phyloP scores from a whole-genome alignment of 2,329 filamentous ascomycete species.

The Penicillium vulpinum region DNA sequence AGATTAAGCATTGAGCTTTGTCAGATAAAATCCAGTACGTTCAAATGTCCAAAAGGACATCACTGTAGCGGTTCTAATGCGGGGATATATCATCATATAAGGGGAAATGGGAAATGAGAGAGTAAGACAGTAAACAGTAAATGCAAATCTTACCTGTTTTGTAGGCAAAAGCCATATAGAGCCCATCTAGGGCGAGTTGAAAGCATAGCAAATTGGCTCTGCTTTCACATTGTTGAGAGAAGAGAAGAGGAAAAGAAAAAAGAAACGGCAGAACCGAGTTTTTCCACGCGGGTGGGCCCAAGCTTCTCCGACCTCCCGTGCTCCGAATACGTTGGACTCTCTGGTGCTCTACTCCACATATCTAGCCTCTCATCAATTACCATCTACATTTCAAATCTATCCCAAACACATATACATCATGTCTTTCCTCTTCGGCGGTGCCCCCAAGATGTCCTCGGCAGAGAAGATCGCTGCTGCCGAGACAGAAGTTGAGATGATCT shows the following conservation, averaged over 20 bases:
- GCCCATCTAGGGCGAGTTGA: constrained; percentile 40
- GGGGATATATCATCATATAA: constrained; percentile 46
- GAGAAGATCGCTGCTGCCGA: constrained; percentile 97
- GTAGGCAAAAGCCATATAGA: constrained; percentile 32
- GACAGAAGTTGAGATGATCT: constrained; percentile 95
- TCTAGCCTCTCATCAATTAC: constrained; percentile 1
- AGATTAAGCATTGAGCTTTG: constrained; percentile 19
- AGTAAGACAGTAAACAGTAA: constrained; percentile 6
- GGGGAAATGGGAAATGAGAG: constrained; percentile 4
- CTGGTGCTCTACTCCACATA: constrained; percentile 2
- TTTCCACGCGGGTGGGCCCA: constrained; percentile 27
- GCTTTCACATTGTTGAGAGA: constrained; percentile 26
- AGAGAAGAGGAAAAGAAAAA: constrained; percentile 16
- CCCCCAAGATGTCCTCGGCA: constrained; percentile 85
- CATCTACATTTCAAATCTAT: constrained; percentile 7
- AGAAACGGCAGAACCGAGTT: constrained; percentile 21
- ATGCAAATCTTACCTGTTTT: constrained; percentile 36
- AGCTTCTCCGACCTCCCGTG: constrained; percentile 27
- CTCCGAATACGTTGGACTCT: constrained; percentile 13
- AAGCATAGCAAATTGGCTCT: constrained; percentile 37
- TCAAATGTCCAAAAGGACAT: constrained; percentile 50
- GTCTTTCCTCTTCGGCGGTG: constrained; percentile 71
- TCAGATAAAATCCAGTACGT: constrained; percentile 29
- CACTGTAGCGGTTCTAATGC: constrained; percentile 69
- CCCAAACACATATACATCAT: constrained; percentile 48